A percentile compares a stretch with the other conserved stretches of the same genome.
Conservation (phyloP, 2,329 filamentous ascomycete species). For the Alternaria tenuissima region DNA sequence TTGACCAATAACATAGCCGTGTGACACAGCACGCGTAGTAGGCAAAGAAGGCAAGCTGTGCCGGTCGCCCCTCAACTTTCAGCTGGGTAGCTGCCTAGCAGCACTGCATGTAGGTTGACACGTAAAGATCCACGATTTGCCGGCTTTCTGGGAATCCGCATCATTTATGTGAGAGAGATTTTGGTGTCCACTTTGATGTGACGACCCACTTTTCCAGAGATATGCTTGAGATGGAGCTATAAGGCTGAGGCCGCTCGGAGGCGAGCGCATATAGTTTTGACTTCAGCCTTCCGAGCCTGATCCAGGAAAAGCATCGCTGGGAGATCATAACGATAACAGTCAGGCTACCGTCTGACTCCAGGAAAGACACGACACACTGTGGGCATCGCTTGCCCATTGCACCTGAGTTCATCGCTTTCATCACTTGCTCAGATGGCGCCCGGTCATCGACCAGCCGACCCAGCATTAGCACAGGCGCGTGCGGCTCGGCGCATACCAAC, state of each 20-base stretch:
- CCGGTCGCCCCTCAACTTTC: not conserved
- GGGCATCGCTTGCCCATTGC: not conserved
- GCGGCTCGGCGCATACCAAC: conserved; percentile 15
- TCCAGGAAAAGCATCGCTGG: not conserved
- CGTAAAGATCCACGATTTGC: conserved; percentile 10
- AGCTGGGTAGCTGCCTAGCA: conserved; percentile 9
- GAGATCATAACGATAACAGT: not conserved
- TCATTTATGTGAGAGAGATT: not conserved
- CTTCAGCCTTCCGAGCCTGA: conserved; percentile 10
- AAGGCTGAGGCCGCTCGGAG: conserved; percentile 13
- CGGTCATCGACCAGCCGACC: conserved; percentile 3
- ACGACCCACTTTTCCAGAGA: not conserved
- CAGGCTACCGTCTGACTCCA: not conserved
- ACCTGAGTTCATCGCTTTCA: not conserved
- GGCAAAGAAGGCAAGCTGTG: conserved; percentile 10
- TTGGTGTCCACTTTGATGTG: not conserved
- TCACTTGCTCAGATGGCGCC: not conserved
- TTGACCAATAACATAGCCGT: not conserved
- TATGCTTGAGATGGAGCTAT: not conserved
- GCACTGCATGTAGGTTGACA: conserved; percentile 1
- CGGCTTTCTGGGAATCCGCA: not conserved
- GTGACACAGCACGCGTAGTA: conserved; percentile 1
- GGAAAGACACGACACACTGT: not conserved
- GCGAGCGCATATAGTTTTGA: not conserved
- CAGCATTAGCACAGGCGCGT: conserved; percentile 9